Evolutionary conservation across 1,284 basidiomycete genomes (phyloP).

Genomic region (Ceratobasidium sp.): DNA sequence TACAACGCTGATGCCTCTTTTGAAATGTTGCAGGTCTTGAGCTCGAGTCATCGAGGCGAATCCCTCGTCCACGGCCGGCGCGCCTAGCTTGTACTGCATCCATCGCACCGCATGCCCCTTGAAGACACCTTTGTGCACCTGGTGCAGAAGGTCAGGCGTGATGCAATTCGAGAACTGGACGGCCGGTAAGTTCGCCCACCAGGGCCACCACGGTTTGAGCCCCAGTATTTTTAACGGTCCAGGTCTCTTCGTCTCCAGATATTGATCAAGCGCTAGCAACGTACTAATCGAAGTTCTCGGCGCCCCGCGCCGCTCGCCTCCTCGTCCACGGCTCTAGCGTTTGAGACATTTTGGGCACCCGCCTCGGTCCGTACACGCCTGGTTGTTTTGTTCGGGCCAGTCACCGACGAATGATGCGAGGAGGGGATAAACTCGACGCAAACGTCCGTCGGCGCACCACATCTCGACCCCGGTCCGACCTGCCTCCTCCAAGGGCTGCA

Average conservation of each 20-base stretch:
- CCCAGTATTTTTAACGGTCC: not conserved
- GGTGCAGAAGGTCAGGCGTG: constrained; percentile 57
- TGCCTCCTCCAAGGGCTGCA: constrained; percentile 47
- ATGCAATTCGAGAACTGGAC: constrained; percentile 51
- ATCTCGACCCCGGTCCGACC: constrained; percentile 46
- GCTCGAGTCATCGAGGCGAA: too few relatives aligned
- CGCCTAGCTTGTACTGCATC: not conserved
- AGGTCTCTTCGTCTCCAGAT: not conserved
- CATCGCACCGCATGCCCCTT: constrained; percentile 52
- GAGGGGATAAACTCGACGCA: too few relatives aligned
- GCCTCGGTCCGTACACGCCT: too few relatives aligned
- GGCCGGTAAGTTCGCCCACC: constrained; percentile 6
- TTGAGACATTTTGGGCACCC: too few relatives aligned
- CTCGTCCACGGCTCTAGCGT: too few relatives aligned
- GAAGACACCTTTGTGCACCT: constrained; percentile 57
- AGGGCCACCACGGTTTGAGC: constrained; percentile 18
- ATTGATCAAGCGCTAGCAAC: not conserved
- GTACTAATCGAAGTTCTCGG: not conserved
- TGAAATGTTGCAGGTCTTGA: constrained; percentile 3
- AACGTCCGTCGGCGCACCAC: constrained; percentile 47
- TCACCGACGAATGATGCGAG: too few relatives aligned
- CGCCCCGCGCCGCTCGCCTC: too few relatives aligned
- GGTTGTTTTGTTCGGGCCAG: too few relatives aligned
- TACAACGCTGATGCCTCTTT: not conserved
- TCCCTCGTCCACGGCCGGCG: too few relatives aligned